phyloP scores from a whole-genome alignment of 208 protist genomes.

The Crithidia thermophila region DNA sequence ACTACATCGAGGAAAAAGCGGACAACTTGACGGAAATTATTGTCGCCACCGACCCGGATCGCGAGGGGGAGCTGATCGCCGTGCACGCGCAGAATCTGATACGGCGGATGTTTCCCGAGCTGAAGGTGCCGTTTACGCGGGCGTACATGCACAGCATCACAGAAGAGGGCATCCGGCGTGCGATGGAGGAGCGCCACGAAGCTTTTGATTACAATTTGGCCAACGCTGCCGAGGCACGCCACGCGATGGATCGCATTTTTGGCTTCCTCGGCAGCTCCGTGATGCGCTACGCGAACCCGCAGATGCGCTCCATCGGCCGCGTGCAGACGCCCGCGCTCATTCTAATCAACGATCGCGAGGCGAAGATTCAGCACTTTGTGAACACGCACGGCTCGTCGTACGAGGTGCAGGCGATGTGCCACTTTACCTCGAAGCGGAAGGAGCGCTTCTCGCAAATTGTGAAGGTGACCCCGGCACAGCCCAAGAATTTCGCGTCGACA shows the following conservation, averaged over 20 bases:
- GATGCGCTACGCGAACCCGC: conserved; percentile 84
- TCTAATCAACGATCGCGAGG: conserved; percentile 81
- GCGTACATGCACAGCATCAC: conserved; percentile 94
- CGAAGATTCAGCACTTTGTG: conserved; percentile 64
- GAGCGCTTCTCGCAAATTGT: conserved; percentile 65
- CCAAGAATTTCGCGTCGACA: conserved; percentile 7
- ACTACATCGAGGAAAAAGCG: conserved; percentile 79
- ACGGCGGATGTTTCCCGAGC: conserved; percentile 73
- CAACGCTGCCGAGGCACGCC: conserved; percentile 86
- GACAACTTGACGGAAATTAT: conserved; percentile 89
- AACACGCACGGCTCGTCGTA: conserved; percentile 61
- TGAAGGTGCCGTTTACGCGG: conserved; percentile 83
- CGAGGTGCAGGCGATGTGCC: conserved; percentile 59
- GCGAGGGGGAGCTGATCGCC: conserved; percentile 92
- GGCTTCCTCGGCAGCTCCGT: conserved; percentile 92
- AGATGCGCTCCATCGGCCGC: conserved; percentile 91
- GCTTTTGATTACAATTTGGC: conserved; percentile 86
- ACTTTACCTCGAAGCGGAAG: conserved; percentile 47
- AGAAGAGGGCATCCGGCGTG: conserved; percentile 74
- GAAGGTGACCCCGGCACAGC: conserved; percentile 29
- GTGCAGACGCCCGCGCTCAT: conserved; percentile 92
- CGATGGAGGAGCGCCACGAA: conserved; percentile 69
- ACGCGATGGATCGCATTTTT: conserved; percentile 92
- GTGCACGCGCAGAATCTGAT: conserved; percentile 84
- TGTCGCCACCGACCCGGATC: conserved; percentile 90